These are phyloP conservation scores for Entomophthora muscae DNA, from an alignment of 371 early-diverging fungal species.

Conservation along the genomic window DNA sequence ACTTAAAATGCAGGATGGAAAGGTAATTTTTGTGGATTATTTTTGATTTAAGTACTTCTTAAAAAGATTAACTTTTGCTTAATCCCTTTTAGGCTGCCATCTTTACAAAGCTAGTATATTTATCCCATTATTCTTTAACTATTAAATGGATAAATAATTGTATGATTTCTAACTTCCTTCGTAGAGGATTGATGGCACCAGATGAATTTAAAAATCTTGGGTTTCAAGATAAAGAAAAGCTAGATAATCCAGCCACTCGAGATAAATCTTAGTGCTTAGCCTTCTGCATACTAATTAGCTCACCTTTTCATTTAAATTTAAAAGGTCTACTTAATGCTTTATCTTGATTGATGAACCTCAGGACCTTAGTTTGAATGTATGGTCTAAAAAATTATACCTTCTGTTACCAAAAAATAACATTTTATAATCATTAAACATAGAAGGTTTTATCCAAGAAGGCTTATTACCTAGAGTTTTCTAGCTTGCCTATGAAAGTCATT, in stretches of 20 bases:
- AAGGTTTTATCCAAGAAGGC: not conserved
- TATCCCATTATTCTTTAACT: too few relatives aligned
- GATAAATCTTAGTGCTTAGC: too few relatives aligned
- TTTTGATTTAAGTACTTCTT: not conserved
- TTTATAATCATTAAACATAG: not conserved
- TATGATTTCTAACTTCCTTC: not conserved
- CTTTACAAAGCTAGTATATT: not conserved
- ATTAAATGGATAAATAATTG: not conserved
- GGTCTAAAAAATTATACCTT: not conserved
- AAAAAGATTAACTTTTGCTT: not conserved
- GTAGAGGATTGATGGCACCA: constrained; percentile 44
- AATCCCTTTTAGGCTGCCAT: not conserved
- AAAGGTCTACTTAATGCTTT: too few relatives aligned
- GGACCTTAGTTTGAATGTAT: not conserved
- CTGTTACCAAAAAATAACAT: not conserved
- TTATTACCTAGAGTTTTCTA: not conserved
- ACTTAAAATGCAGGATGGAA: constrained; percentile 70
- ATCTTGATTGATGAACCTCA: too few relatives aligned
- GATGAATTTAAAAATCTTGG: constrained; percentile 21
- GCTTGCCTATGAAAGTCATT: not conserved
- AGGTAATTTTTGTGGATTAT: constrained; percentile 21
- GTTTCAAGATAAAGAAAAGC: not conserved
- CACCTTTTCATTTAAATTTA: too few relatives aligned
- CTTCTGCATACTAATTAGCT: too few relatives aligned
- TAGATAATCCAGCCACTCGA: not conserved